Base-by-base conservation (phyloP, 129 eudicot genomes). In the Apium graveolens region DNA sequence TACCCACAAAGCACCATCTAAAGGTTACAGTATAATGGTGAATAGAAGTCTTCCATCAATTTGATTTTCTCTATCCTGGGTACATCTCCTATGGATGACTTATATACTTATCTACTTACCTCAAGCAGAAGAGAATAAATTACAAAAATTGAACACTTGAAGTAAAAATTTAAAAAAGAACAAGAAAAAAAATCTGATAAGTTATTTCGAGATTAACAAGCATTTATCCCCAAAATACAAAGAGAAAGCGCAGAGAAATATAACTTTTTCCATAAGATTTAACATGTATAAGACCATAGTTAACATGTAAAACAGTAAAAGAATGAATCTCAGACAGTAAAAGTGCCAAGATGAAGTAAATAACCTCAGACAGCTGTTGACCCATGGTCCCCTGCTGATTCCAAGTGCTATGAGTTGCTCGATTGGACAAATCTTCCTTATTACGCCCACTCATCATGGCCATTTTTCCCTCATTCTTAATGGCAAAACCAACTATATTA, bases 311-410 rank as follows among this genome's bases (percentile, higher is more conserved):
- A 29, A 66, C 17, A 66, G 41, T 9, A 66, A 66, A 29, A 66
- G 6, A 66, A 66, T 31, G 18, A 32, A 14, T 20, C 18, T 31
- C 39, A 68, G 26, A 38, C 76, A 62, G 43, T 32, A 48, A 55
- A 76, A 85, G 32, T 11, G 11, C 20, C 46, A 60, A 42, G 20
- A 5, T 9, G 5, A 77, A 73, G 76, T 42, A 76, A 75, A 87
- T 76, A 53, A 87, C 90, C 90, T 87, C 90, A 32, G 90, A 82
- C 75, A 80, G 70, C 78, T 78, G 77, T 39, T 82, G 84, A 74
- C 74, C 82, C 81, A 75, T 69, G 76, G 73, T 75, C 45, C 76
- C 83, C 29, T 71, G 79, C 51, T 76, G 84, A 82, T 76, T 79
- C 38, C 63, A 57, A 10, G 20, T n/a, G 68, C 49, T 79, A 73